Conservation (phyloP, 2,329 filamentous ascomycete species). For the Fusarium continuum region DNA sequence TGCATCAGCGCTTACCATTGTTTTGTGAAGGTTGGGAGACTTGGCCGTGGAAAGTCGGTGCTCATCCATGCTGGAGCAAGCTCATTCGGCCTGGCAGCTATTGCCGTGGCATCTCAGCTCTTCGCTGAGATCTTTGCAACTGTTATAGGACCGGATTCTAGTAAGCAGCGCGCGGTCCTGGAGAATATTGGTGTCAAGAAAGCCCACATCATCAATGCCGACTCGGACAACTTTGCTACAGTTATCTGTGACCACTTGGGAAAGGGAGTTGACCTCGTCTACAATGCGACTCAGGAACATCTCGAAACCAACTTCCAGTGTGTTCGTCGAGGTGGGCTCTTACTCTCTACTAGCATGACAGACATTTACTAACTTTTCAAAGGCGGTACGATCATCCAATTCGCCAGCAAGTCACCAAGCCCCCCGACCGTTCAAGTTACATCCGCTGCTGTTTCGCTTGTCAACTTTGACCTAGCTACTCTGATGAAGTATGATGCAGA, state of each 20-base stretch:
- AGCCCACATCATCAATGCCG: conserved; percentile 51
- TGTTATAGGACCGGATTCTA: conserved; percentile 42
- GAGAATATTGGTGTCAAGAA: conserved; percentile 47
- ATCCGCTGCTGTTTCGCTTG: conserved; percentile 40
- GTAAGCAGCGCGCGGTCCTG: conserved; percentile 52
- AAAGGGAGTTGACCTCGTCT: conserved; percentile 54
- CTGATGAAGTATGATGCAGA: conserved; percentile 47
- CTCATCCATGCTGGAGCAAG: conserved; percentile 58
- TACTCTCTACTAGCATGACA: neutral
- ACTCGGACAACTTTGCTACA: conserved; percentile 48
- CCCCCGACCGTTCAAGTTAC: conserved; percentile 20
- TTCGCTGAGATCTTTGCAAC: conserved; percentile 56
- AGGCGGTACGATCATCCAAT: conserved; percentile 50
- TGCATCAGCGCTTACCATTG: conserved; percentile 56
- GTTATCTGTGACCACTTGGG: conserved; percentile 47
- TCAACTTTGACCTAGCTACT: conserved; percentile 48
- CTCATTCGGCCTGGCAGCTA: conserved; percentile 54
- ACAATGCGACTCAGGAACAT: conserved; percentile 55
- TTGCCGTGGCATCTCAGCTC: conserved; percentile 51
- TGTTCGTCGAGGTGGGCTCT: conserved; percentile 48
- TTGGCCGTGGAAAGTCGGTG: conserved; percentile 44
- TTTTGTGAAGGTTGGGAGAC: conserved; percentile 48
- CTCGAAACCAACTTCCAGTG: conserved; percentile 47
- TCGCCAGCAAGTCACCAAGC: conserved; percentile 38
- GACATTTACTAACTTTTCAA: conserved; percentile 10